Conservation (phyloP, 2,329 filamentous ascomycete genomes). For the Trichoderma sp. region DNA sequence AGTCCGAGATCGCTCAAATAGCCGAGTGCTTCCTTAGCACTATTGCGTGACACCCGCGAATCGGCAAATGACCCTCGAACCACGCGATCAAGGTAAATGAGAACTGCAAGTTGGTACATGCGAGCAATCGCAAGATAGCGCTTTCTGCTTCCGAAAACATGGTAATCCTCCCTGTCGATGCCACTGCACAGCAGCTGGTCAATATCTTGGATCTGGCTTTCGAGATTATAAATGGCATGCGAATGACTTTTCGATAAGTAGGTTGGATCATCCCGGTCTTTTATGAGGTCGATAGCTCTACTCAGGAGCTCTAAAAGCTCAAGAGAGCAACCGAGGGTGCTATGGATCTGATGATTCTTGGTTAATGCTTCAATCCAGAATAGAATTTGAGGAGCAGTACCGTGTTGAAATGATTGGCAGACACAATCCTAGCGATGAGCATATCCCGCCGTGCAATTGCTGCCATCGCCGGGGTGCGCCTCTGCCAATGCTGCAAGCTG, state of each 20-base stretch:
- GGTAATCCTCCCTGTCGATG: slow-evolving; percentile 16
- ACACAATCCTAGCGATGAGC: not conserved
- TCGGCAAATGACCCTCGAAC: slow-evolving; percentile 3
- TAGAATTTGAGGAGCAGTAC: not conserved
- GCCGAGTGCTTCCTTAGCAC: slow-evolving; percentile 1
- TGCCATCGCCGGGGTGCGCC: slow-evolving; percentile 7
- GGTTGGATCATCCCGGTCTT: not conserved
- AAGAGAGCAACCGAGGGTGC: slow-evolving; percentile 14
- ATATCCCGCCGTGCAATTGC: slow-evolving; percentile 10
- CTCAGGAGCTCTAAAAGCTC: slow-evolving; percentile 13
- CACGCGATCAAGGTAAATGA: slow-evolving; percentile 18
- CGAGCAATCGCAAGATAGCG: slow-evolving; percentile 7
- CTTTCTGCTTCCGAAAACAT: slow-evolving; percentile 8
- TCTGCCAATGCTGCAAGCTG: slow-evolving; percentile 17
- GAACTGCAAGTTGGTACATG: slow-evolving; percentile 16
- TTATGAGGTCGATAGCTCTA: slow-evolving; percentile 3
- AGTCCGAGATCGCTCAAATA: slow-evolving; percentile 1
- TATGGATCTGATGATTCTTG: not conserved
- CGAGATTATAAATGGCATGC: slow-evolving; percentile 2
- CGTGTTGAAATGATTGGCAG: not conserved
- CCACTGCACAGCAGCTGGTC: slow-evolving; percentile 4
- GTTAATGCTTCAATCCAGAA: not conserved
- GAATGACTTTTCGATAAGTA: not conserved
- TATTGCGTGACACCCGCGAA: slow-evolving; percentile 5
- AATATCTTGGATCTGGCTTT: not conserved